Conservation (phyloP, 2,329 filamentous ascomycete species). For the Penicillium vulpinum region DNA sequence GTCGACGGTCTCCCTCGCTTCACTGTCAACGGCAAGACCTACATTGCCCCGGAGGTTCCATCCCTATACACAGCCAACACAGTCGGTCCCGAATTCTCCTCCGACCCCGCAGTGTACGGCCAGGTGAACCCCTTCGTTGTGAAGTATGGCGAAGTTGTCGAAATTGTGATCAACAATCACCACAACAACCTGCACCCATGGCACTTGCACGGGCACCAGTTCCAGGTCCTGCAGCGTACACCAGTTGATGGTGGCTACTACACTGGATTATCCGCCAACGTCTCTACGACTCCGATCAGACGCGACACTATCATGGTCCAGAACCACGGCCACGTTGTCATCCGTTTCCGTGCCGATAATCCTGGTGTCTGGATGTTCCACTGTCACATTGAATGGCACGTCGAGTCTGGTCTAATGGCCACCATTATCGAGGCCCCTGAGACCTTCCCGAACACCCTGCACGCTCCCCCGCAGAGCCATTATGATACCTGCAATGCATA, state of each 20-base stretch:
- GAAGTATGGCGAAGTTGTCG: slow-evolving; percentile 54
- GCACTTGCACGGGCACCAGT: slow-evolving; percentile 56
- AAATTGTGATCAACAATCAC: slow-evolving; percentile 40
- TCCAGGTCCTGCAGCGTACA: slow-evolving; percentile 44
- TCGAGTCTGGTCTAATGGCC: slow-evolving; percentile 32
- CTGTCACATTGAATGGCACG: slow-evolving; percentile 41
- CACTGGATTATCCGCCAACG: slow-evolving; percentile 23
- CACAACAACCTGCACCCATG: slow-evolving; percentile 47
- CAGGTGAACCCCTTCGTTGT: slow-evolving; percentile 69
- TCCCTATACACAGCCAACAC: slow-evolving; percentile 75
- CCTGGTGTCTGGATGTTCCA: slow-evolving; percentile 41
- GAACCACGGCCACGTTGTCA: slow-evolving; percentile 32
- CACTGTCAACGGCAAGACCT: slow-evolving; percentile 76
- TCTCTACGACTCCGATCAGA: slow-evolving; percentile 30
- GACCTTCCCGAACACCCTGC: slow-evolving; percentile 19
- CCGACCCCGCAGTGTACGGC: slow-evolving; percentile 64
- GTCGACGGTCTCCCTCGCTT: slow-evolving; percentile 63
- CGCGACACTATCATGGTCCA: slow-evolving; percentile 39
- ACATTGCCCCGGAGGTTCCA: slow-evolving; percentile 72
- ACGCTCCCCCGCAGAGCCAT: slow-evolving; percentile 23
- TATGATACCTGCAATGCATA: slow-evolving; percentile 26
- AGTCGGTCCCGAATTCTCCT: slow-evolving; percentile 52
- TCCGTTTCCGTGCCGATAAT: slow-evolving; percentile 39
- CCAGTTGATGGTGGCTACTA: slow-evolving; percentile 29
- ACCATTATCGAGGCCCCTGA: slow-evolving; percentile 37